A percentile compares a stretch with the other conserved stretches of the same genome.
Conservation (phyloP, 2,329 filamentous ascomycete genomes). For the Niveomyces coronatus region DNA sequence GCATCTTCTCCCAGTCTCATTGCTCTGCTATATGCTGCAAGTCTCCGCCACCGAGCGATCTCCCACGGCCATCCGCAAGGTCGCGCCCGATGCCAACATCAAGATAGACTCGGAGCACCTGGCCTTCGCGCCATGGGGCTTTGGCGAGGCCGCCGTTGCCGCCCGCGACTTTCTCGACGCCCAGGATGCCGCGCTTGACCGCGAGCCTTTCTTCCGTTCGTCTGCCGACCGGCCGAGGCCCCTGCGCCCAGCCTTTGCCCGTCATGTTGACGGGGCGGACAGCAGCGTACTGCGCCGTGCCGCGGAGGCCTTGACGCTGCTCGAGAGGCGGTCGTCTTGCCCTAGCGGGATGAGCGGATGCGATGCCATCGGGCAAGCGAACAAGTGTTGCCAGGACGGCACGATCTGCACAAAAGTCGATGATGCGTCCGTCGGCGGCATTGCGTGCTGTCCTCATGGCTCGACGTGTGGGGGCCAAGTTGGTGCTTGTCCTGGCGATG, state of each 20-base stretch:
- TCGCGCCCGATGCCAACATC: constrained; percentile 58
- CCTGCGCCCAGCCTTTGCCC: constrained; percentile 41
- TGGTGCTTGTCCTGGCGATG: constrained; percentile 48
- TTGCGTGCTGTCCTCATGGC: constrained; percentile 66
- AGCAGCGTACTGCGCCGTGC: constrained; percentile 30
- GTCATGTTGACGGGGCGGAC: constrained; percentile 28
- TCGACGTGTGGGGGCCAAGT: constrained; percentile 53
- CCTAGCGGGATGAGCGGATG: constrained; percentile 58
- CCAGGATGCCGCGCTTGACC: constrained; percentile 15
- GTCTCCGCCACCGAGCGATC: constrained; percentile 23
- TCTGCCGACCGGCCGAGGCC: constrained; percentile 15
- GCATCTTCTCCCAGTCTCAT: constrained; percentile 31
- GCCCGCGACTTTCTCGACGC: constrained; percentile 20
- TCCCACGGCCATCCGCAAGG: constrained; percentile 60
- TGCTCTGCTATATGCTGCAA: constrained; percentile 35
- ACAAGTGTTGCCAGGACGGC: constrained; percentile 61
- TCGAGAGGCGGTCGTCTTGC: constrained; percentile 51
- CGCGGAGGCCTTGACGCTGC: constrained; percentile 33
- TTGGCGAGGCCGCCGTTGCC: constrained; percentile 21
- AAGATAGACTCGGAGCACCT: constrained; percentile 66
- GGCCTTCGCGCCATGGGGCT: constrained; percentile 30
- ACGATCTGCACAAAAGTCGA: constrained; percentile 56
- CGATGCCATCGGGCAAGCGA: constrained; percentile 49
- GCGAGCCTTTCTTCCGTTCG: no score
- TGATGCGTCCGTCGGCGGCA: constrained; percentile 52